Base-by-base conservation (phyloP, 495 filamentous ascomycete species). In the Aspergillus incahuasiensis region DNA sequence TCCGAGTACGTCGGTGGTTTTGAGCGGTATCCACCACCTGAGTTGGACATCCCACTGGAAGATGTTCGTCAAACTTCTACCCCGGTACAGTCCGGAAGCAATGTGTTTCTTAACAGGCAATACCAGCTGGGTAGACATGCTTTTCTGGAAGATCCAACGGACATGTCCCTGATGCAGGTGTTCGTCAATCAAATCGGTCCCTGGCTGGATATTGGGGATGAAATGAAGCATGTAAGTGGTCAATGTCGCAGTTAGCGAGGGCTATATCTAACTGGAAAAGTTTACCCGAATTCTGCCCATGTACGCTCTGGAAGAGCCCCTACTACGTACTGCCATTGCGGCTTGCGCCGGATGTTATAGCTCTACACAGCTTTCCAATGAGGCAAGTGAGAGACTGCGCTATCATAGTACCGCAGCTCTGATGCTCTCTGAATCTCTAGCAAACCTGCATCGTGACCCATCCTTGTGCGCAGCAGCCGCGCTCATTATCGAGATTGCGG, bases 161-260 rank as follows among this genome's bases (percentile, higher is more conserved):
- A 96, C 66, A 79, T 91, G 1, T 76, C 85, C 39, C 89, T 90
- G 62, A 88, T 98, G 83, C 90, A 95, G 65, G 84, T 89, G 0
- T 98, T 95, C 65, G 84, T 94, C 22, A 90, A 95, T 63, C 88
- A 96, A 60, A 87, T 98, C 15, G 91, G 89, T 3, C 69, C 89
- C 16, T 96, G 92, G 89, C 94, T 98, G 90, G 94, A 97, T 68
- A 88, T 84, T 45, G 82, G 96, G 75, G 89, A 96, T 74, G 79
- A 82, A 25, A 78, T 82, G 64, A 95, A 95, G 75, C 89, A 97
- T 72, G 85, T 88, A 73, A 62, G 81, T 71, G 13, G 11, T 19
- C n/a, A n/a, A n/a, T n/a, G n/a, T n/a, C n/a, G n/a, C n/a, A n/a
- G n/a, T n/a, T n/a, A n/a, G n/a, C n/a, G n/a, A n/a, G n/a, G n/a